A percentile compares a stretch with the other conserved stretches of the same genome.
Evolutionary conservation across 768 basidiomycete species (phyloP).

Genomic region (Brasilioporus rufonigricans): DNA sequence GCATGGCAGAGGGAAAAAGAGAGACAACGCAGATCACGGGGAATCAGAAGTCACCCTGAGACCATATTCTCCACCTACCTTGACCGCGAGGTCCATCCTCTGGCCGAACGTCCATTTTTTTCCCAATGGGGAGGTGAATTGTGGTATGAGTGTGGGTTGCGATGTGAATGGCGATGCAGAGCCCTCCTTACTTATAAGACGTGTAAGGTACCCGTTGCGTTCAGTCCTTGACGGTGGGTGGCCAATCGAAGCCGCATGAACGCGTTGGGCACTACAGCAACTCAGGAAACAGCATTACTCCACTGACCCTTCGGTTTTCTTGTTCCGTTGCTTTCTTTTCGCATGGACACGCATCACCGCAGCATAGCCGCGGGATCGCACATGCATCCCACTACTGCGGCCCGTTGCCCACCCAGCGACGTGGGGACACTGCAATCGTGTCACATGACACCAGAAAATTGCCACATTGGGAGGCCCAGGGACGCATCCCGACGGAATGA

Average conservation of each 20-base stretch:
- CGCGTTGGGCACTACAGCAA: background rate
- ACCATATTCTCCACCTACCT: constrained; percentile 1
- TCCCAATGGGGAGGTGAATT: constrained; percentile 14
- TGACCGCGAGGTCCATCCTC: background rate
- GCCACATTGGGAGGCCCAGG: background rate
- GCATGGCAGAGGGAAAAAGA: background rate
- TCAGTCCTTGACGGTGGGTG: background rate
- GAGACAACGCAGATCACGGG: background rate
- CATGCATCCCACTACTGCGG: background rate
- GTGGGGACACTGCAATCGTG: too few relatives aligned
- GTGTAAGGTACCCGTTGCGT: background rate
- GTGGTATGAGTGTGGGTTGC: background rate
- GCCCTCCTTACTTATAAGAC: background rate
- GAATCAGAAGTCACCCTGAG: background rate
- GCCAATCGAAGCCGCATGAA: constrained; percentile 1
- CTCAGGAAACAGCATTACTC: background rate
- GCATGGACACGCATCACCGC: background rate
- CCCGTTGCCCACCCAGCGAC: background rate
- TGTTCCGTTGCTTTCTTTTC: background rate
- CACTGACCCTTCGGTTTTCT: background rate
- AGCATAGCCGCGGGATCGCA: background rate
- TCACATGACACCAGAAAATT: background rate
- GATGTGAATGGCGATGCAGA: background rate
- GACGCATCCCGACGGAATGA: background rate
- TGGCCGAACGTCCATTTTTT: background rate